Conservation (phyloP, 441 rosid genomes). For the Gossypium laxum region DNA sequence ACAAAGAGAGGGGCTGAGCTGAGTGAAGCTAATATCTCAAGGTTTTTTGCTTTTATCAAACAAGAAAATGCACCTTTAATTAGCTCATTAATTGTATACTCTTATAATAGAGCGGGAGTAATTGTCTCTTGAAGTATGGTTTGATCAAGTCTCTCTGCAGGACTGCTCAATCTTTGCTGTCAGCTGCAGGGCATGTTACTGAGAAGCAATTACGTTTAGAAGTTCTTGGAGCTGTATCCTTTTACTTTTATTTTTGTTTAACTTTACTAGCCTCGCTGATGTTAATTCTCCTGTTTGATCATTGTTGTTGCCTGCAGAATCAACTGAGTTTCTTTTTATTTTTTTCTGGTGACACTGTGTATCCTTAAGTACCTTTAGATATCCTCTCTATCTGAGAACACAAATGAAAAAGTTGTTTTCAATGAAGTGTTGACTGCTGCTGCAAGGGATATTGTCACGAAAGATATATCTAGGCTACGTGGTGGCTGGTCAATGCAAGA, state of each 20-base stretch:
- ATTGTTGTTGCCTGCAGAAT: conserved; percentile 3
- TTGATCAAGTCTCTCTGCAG: conserved; percentile 34
- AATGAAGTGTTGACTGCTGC: conserved; percentile 80
- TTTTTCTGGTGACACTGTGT: conserved; percentile 14
- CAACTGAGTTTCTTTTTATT: neutral
- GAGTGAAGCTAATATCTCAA: conserved; percentile 63
- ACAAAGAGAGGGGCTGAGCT: conserved; percentile 72
- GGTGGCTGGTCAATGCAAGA: conserved; percentile 99
- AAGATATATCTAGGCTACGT: conserved; percentile 92
- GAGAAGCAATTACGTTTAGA: conserved; percentile 88
- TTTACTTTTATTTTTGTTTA: conserved; percentile 11
- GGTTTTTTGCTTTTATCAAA: conserved; percentile 34
- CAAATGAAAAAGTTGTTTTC: conserved; percentile 65
- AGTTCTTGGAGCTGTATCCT: conserved; percentile 94
- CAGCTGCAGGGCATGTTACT: conserved; percentile 80
- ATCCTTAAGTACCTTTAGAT: conserved; percentile 58
- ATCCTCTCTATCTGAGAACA: conserved; percentile 77
- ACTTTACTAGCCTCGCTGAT: conserved; percentile 12
- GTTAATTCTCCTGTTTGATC: conserved; percentile 15
- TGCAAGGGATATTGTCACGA: conserved; percentile 80
- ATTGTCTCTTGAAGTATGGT: neutral
- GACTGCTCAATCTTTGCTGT: conserved; percentile 83
- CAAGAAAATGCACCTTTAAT: neutral
- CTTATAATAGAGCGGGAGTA: neutral
- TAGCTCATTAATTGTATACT: neutral